Base-by-base conservation (phyloP, 768 basidiomycete species). In the Lyophyllum shimeji region DNA sequence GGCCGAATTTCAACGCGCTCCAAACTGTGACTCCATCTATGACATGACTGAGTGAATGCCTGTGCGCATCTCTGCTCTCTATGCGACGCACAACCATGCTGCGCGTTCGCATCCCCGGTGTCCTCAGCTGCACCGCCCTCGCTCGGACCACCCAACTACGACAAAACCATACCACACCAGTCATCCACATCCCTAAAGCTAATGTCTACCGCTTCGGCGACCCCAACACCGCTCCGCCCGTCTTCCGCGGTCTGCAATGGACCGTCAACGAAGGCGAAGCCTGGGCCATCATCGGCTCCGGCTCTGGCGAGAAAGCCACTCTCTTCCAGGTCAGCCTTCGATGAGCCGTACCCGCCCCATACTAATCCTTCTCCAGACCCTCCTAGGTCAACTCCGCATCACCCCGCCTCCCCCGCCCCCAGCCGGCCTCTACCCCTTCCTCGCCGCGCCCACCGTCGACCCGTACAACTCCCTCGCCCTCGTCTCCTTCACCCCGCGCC, bases 381-480 rank as follows among this genome's bases (percentile, higher is more conserved):
- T 95, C 13, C 74, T 86, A 8, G 90, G 90, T 2, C 82, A 90
- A 54, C 80, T 86, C 25, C 81, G 90, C 1, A 79, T 95, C 25
- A 71, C 82, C 20, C 89, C 92, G 0, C 69, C 79, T 1, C 79
- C 82, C 0, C 77, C 78, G 0, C 79, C 83, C 18, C 82, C 85
- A 15, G 76, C 78, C 1, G 92, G 93, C 0, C 75, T 91, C n/a
- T 95, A 89, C 65, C 94, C 94, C 0, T 86, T 86, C 61, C 76
- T 93, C 24, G 72, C 77, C 1, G 21, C 60, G 15, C 25, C 11
- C 27, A 7, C 69, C 18, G 62, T 65, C 15, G 81, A 90, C 60
- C 76, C 86, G 0, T 80, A 79, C 57, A 65, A 76, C 7, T 70
- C 70, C 29, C 65, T 90, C 31, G 73, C 78, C 15, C 67, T 84